These are phyloP conservation scores for Entoloma clypeatum DNA, from an alignment of 1,284 basidiomycete genomes.

Conservation along the genomic window DNA sequence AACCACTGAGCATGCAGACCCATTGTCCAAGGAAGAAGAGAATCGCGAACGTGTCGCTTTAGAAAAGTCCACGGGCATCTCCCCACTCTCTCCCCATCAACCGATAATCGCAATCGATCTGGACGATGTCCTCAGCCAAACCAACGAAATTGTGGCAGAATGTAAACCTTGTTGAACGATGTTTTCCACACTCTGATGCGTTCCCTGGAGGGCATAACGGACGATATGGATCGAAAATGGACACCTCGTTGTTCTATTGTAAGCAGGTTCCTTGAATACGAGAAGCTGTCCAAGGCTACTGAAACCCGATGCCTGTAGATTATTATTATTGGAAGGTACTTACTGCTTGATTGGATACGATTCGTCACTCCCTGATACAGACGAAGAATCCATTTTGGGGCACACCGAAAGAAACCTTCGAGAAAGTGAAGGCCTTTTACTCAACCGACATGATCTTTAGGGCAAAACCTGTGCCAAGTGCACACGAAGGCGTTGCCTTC, in stretches of 20 bases:
- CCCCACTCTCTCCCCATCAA: constrained; percentile 25
- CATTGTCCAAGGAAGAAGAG: constrained; percentile 14
- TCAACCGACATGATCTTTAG: constrained; percentile 47
- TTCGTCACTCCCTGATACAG: neutral
- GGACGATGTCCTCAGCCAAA: constrained; percentile 74
- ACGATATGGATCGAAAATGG: constrained; percentile 51
- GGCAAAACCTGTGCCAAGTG: constrained; percentile 58
- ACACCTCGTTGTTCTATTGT: constrained; percentile 60
- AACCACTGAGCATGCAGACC: constrained; percentile 5
- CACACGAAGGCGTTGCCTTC: constrained; percentile 53
- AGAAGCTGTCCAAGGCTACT: constrained; percentile 8
- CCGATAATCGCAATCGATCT: constrained; percentile 69
- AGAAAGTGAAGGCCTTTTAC: constrained; percentile 63
- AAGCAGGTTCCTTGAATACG: constrained; percentile 26
- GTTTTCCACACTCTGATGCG: neutral
- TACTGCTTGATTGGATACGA: neutral
- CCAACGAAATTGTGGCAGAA: constrained; percentile 59
- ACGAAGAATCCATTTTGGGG: constrained; percentile 71
- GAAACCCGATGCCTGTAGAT: constrained; percentile 27
- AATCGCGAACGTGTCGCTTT: constrained; percentile 23
- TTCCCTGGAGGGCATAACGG: constrained; percentile 64
- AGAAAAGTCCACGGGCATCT: constrained; percentile 24
- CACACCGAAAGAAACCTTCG: constrained; percentile 52
- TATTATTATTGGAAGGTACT: constrained; percentile 68
- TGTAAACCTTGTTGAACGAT: constrained; percentile 44